Conservation (phyloP, 2,329 filamentous ascomycete genomes). For the Aspergillus uvarum region DNA sequence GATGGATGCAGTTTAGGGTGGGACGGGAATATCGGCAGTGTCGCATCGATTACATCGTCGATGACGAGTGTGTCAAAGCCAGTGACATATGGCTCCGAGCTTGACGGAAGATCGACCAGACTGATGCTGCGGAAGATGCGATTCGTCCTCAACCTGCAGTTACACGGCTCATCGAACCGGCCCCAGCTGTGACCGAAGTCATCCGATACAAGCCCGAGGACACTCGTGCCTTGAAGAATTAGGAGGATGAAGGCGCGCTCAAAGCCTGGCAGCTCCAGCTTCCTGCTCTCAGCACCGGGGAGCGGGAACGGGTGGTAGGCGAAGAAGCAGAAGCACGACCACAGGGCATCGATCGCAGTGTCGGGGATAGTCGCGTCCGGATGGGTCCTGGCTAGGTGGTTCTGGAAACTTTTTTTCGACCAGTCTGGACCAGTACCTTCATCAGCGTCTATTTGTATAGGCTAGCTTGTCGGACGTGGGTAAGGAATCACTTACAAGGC, state of each 20-base stretch:
- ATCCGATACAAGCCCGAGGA: neutral
- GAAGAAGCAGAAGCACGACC: slow-evolving; percentile 1
- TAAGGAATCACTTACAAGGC: slow-evolving; percentile 1
- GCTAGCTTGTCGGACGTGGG: neutral
- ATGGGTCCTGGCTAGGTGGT: neutral
- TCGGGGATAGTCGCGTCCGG: neutral
- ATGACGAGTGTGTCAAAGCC: neutral
- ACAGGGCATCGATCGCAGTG: too few species aligned
- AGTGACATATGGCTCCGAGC: neutral
- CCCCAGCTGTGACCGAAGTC: neutral
- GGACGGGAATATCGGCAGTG: neutral
- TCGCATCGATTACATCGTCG: neutral
- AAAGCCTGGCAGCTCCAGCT: slow-evolving; percentile 1
- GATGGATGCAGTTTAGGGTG: neutral
- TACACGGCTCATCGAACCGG: neutral
- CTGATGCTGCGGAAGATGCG: slow-evolving; percentile 1
- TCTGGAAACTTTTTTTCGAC: slow-evolving; percentile 2
- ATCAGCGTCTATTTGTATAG: neutral
- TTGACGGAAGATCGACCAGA: too few species aligned
- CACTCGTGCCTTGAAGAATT: neutral
- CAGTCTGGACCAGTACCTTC: too few species aligned
- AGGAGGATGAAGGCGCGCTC: neutral
- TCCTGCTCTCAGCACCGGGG: neutral
- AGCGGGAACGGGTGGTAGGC: slow-evolving; percentile 1
- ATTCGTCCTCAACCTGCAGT: neutral